Conservation (phyloP, 352 stramenopile genomes). For the Blastocystis sp. region DNA sequence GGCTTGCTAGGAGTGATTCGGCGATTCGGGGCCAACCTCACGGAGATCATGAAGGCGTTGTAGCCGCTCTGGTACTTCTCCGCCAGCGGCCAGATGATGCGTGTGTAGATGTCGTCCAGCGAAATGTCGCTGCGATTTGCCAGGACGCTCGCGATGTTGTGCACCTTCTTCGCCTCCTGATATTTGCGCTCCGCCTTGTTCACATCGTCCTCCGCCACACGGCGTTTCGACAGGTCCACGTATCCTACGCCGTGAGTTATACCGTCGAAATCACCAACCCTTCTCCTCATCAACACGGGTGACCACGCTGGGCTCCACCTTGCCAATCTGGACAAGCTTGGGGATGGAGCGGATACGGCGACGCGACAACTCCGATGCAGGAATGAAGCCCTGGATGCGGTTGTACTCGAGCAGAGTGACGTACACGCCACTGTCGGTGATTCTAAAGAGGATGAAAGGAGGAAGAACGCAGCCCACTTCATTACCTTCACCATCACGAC, state of each 20-base stretch:
- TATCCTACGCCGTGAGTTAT: conserved; percentile 79
- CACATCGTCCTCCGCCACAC: conserved; percentile 97
- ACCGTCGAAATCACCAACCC: conserved; percentile 70
- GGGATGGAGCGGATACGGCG: conserved; percentile 99
- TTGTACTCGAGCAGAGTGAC: conserved; percentile 99
- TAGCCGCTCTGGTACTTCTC: conserved; percentile 97
- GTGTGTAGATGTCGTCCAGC: conserved; percentile 84
- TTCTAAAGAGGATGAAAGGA: conserved; percentile 75
- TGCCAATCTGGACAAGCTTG: conserved; percentile 98
- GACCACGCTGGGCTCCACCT: conserved; percentile 99
- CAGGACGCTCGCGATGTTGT: conserved; percentile 86
- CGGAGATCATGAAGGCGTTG: conserved; percentile 94
- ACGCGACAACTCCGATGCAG: conserved; percentile 95
- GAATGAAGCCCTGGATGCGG: conserved; percentile 99
- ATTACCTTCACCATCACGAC: conserved; percentile 89
- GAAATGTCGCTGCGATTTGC: conserved; percentile 77
- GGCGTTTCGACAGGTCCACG: conserved; percentile 98
- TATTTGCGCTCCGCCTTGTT: conserved; percentile 96
- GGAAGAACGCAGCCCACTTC: conserved; percentile 64
- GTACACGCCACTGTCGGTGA: conserved; percentile 99
- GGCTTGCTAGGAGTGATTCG: conserved; percentile 71
- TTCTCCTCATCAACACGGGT: conserved; percentile 99
- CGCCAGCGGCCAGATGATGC: conserved; percentile 95
- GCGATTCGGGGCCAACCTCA: conserved; percentile 74
- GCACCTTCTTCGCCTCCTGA: conserved; percentile 99